phyloP scores from a whole-genome alignment of 345 rosid species.

The Citrus mangshanensis region DNA sequence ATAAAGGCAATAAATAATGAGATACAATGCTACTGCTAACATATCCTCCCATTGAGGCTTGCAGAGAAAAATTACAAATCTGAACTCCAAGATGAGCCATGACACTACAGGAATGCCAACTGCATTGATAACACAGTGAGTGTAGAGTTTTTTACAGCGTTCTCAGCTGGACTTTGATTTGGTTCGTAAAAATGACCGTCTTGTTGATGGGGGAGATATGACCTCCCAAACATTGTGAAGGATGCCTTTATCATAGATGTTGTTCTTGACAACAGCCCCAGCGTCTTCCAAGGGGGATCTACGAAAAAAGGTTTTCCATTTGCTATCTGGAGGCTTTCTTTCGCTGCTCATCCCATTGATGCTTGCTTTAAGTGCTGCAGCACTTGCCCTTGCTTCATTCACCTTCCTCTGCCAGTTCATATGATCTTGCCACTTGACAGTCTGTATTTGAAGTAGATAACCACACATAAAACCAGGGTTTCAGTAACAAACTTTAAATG shows the following conservation, averaged over 20 bases:
- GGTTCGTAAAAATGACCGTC: slow-evolving; percentile 36
- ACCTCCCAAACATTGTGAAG: slow-evolving; percentile 56
- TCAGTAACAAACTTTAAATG: background rate
- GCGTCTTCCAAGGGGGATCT: slow-evolving; percentile 51
- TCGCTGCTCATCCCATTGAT: slow-evolving; percentile 34
- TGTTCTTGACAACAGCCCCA: slow-evolving; percentile 40
- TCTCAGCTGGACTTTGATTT: slow-evolving; percentile 38
- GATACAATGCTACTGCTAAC: background rate
- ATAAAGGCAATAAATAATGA: too few species aligned
- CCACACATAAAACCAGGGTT: background rate
- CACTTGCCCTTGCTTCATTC: slow-evolving; percentile 64
- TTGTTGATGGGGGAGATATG: slow-evolving; percentile 57
- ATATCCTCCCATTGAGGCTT: background rate
- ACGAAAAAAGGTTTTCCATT: slow-evolving; percentile 55
- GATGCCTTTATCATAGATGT: slow-evolving; percentile 61
- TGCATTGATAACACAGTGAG: background rate
- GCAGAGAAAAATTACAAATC: background rate
- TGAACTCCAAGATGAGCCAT: background rate
- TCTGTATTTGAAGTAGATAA: slow-evolving; percentile 37
- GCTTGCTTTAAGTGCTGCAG: slow-evolving; percentile 65
- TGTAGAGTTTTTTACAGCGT: background rate
- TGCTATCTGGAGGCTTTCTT: slow-evolving; percentile 43
- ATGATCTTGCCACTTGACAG: slow-evolving; percentile 93
- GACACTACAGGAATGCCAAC: background rate
- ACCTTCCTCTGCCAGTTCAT: slow-evolving; percentile 70